These are phyloP conservation scores for Magnolia officinalis DNA, from an alignment of 164 flowering plant species.

Conservation along the genomic window DNA sequence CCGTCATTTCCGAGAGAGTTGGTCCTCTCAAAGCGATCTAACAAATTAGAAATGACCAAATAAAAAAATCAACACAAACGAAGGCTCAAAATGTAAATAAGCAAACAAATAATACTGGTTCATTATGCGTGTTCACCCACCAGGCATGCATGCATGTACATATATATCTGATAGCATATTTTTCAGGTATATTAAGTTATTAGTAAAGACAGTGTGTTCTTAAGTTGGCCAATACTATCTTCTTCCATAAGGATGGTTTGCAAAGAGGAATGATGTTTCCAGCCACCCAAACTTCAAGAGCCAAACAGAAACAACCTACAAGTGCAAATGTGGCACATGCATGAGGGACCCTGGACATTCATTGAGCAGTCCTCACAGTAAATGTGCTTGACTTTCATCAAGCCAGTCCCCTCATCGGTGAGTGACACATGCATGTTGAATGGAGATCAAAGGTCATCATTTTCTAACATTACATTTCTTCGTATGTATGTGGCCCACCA, in stretches of 20 bases:
- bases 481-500: background rate
- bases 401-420: background rate
- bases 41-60: constrained; percentile 3
- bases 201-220: background rate
- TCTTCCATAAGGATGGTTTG: too few species aligned
- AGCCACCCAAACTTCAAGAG: too few species aligned
- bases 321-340: too few species aligned
- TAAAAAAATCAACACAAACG: background rate
- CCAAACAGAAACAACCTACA: too few species aligned
- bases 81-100: background rate
- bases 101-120: background rate
- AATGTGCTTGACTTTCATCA: too few species aligned
- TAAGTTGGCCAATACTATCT: background rate
- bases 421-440: background rate
- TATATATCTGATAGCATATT: background rate
- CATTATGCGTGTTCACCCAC: background rate
- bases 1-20: constrained; percentile 40
- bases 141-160: background rate
- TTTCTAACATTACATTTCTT: background rate
- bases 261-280: too few species aligned
- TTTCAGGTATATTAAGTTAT: background rate
- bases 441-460: background rate
- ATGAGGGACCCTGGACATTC: too few species aligned
- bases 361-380: too few species aligned
- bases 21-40: constrained; percentile 41